A percentile compares a stretch with the other conserved stretches of the same genome.
Conservation (phyloP, 2,329 filamentous ascomycete species). For the Pseudogymnoascus sp. region DNA sequence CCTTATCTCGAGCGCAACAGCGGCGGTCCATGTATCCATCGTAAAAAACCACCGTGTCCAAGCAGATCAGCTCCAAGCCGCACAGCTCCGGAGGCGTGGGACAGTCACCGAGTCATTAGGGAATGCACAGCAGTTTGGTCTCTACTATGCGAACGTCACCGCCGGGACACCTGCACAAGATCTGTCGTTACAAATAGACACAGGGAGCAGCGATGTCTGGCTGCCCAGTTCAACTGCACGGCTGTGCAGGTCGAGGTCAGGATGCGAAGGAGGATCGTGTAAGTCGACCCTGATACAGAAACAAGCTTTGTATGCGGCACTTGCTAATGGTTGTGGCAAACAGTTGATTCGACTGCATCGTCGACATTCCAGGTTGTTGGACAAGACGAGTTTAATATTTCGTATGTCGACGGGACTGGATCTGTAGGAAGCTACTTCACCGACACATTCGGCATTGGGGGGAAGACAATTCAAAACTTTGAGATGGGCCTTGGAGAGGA, state of each 20-base stretch:
- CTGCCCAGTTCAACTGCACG: conserved; percentile 36
- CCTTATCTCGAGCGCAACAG: background rate
- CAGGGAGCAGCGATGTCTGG: conserved; percentile 59
- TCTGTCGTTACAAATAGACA: conserved; percentile 52
- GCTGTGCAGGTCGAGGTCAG: conserved; percentile 26
- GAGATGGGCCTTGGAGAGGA: conserved; percentile 49
- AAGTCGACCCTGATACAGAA: conserved; percentile 28
- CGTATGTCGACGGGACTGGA: conserved; percentile 52
- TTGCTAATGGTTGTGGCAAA: background rate
- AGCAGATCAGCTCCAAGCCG: conserved; percentile 1
- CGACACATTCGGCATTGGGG: conserved; percentile 49
- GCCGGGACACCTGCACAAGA: conserved; percentile 54
- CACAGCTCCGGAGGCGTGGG: conserved; percentile 10
- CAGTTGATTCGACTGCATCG: conserved; percentile 46
- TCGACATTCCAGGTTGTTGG: conserved; percentile 42
- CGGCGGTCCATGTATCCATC: background rate
- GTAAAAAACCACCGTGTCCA: background rate
- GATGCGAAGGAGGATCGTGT: conserved; percentile 44
- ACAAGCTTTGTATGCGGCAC: background rate
- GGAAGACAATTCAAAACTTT: conserved; percentile 43
- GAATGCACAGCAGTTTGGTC: conserved; percentile 12
- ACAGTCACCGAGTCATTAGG: conserved; percentile 13
- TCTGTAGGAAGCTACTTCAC: conserved; percentile 52
- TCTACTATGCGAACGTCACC: conserved; percentile 50
- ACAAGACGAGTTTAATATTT: conserved; percentile 48